Evolutionary conservation across 2,329 filamentous ascomycete genomes (phyloP), one percentile per base, ranked within the genome.

Genomic region (Phialophora chinensis): DNA sequence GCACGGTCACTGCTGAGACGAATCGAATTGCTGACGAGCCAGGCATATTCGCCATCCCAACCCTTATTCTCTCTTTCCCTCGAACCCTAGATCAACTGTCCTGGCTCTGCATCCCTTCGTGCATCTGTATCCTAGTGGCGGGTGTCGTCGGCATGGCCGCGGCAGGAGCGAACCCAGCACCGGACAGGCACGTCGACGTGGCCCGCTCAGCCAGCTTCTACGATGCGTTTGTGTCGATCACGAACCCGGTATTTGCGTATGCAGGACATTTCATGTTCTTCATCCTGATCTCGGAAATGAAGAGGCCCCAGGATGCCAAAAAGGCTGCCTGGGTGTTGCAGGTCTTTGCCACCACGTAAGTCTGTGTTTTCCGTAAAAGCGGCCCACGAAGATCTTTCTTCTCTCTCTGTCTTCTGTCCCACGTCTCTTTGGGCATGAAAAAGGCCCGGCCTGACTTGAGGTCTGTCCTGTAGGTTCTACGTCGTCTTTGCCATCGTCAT

Each of bases 251-350:
- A 0, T 85, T 86, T 66, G 79, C 83, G 0, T 85, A 82, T 71
- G 82, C 83, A 0, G 83, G 82, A 4, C 83, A 85, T 65, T 84
- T 84, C 72, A 83, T 84, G 79, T 85, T 85, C 73, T 85, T 85
- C 74, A 79, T 83, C 55, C 77, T 85, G 38, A 82, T 85, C 47
- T 84, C 82, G 0, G 84, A 86, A 71, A 85, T 86, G 83, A 79
- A 79, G 66, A 75, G 77, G 49, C 84, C 84, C 4, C 77, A 79
- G 61, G 82, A 85, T 60, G 81, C 82, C 2, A 84, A 84, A 79
- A 83, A 84, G 63, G 80, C 84, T 0, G 83, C 83, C 0, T 84
- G 80, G 74, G 76, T 78, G 3, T 77, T 86, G 27, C 83, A 86
- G 72, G 75, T 77, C 52, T 81, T 83, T 67, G 81, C 83, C 1